A percentile compares a stretch with the other conserved stretches of the same genome.
phyloP scores from a whole-genome alignment of 371 early-diverging fungal genomes.

The Entomophthora muscae region DNA sequence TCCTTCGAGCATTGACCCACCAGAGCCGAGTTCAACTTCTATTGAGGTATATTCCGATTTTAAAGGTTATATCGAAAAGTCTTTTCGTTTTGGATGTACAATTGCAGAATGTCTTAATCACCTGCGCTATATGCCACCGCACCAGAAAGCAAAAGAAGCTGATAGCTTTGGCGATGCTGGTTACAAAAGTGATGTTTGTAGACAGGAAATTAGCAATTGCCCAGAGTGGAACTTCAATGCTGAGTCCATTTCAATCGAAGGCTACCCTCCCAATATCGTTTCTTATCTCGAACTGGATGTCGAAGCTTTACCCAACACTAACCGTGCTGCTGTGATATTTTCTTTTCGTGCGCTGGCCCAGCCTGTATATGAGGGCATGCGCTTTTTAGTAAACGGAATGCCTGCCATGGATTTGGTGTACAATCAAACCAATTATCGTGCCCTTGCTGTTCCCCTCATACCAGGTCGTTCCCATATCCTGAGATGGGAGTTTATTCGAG shows the following conservation, averaged over 20 bases:
- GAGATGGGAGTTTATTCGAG: slow-evolving; percentile 5
- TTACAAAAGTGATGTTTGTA: not conserved
- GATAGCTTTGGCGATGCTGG: not conserved
- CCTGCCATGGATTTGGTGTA: slow-evolving; percentile 4
- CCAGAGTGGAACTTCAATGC: not conserved
- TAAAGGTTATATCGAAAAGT: not conserved
- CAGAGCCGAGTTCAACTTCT: not conserved
- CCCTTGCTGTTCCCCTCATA: not conserved
- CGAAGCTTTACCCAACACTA: slow-evolving; percentile 1
- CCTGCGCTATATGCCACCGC: slow-evolving; percentile 1
- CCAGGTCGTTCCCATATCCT: slow-evolving; percentile 1
- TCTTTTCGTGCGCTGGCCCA: not conserved
- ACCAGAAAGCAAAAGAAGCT: too few relatives aligned
- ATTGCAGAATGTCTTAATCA: slow-evolving; percentile 4
- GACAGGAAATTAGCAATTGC: not conserved
- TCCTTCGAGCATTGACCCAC: not conserved
- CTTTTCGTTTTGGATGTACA: not conserved
- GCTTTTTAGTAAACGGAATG: slow-evolving; percentile 2
- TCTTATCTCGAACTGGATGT: slow-evolving; percentile 4
- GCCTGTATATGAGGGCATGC: not conserved
- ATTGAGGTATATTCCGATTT: slow-evolving; percentile 3
- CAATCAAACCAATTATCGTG: not conserved
- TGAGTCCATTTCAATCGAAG: not conserved
- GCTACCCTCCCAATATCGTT: slow-evolving; percentile 1
- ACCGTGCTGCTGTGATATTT: not conserved